These are phyloP conservation scores for Eutrema salsugineum DNA, from an alignment of 441 rosid species.

Conservation along the genomic window DNA sequence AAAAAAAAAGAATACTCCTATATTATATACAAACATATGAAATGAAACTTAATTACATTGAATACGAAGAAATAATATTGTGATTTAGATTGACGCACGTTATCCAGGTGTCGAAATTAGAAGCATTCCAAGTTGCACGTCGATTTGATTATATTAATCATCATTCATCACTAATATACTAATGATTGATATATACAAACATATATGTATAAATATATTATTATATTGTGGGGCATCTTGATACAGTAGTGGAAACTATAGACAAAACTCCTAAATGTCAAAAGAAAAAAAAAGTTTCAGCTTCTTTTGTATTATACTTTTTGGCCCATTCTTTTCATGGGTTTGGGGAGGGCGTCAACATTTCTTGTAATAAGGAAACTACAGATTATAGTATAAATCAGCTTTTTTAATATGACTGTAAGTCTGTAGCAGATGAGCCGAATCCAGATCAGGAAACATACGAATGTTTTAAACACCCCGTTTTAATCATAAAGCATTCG, in stretches of 20 bases:
- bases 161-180: neutral
- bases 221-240: neutral
- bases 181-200: neutral
- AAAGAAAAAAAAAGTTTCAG: neutral
- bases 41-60: neutral
- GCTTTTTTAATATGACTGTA: neutral
- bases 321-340: neutral
- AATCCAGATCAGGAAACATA: neutral
- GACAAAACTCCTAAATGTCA: neutral
- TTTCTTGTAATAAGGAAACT: neutral
- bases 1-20: too few species aligned
- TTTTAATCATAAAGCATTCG: neutral
- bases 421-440: neutral
- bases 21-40: neutral
- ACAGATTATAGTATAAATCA: neutral
- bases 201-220: neutral
- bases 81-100: conserved; percentile 2
- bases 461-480: neutral
- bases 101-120: conserved; percentile 3
- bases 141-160: neutral
- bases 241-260: conserved; percentile 8
- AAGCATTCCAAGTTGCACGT: conserved; percentile 10
- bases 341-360: neutral
- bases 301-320: neutral
- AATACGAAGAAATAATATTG: neutral